Conservation (phyloP, 225 moss, liverwort and hornwort species). For the Bryum argenteum region DNA sequence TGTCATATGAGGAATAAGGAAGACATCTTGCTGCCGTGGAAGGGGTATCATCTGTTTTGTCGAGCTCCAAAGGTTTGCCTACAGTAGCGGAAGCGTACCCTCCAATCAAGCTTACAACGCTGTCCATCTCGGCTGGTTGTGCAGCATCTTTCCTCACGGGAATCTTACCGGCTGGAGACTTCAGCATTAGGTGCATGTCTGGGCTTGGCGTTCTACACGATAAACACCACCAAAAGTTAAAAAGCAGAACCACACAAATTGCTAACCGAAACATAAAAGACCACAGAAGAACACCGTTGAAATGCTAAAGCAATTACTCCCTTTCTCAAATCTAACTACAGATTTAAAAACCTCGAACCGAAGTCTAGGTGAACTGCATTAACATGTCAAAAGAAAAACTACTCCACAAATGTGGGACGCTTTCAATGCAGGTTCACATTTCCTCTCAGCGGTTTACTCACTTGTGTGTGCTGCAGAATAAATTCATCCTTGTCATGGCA, state of each 20-base stretch:
- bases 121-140: slow-evolving; percentile 60
- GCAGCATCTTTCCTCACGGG: slow-evolving; percentile 62
- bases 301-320: slow-evolving; percentile 5
- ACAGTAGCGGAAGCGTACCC: slow-evolving; percentile 47
- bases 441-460: slow-evolving; percentile 39
- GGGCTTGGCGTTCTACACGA: slow-evolving; percentile 81
- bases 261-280: slow-evolving; percentile 5
- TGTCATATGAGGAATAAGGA: slow-evolving; percentile 70
- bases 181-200: slow-evolving; percentile 77
- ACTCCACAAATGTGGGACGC: neutral
- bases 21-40: slow-evolving; percentile 92
- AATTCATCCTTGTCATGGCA: slow-evolving; percentile 79
- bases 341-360: slow-evolving; percentile 6
- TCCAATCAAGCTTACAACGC: slow-evolving; percentile 81
- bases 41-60: slow-evolving; percentile 48
- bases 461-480: slow-evolving; percentile 91
- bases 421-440: slow-evolving; percentile 12
- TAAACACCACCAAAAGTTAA: slow-evolving; percentile 19
- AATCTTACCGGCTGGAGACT: slow-evolving; percentile 79
- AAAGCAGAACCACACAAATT: slow-evolving; percentile 12
- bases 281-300: slow-evolving; percentile 1
- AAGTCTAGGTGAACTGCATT: slow-evolving; percentile 22
- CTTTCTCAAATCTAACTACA: neutral
- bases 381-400: neutral
- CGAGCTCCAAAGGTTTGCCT: slow-evolving; percentile 50